These are phyloP conservation scores for Letharia lupina DNA, from an alignment of 495 filamentous ascomycete genomes.

Conservation along the genomic window DNA sequence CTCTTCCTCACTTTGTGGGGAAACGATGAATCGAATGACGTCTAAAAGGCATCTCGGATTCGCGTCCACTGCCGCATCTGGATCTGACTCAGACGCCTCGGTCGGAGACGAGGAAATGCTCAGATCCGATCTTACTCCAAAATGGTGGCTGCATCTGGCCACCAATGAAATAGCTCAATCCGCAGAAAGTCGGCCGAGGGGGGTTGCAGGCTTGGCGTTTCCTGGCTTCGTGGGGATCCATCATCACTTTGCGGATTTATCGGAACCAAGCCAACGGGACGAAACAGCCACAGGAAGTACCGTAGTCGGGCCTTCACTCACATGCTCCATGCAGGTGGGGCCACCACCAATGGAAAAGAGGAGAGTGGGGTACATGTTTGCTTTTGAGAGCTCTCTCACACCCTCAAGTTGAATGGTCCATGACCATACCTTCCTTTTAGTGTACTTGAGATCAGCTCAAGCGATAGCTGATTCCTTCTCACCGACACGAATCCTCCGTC, in stretches of 20 bases:
- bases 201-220: slow-evolving; percentile 1
- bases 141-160: not conserved
- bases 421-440: not conserved
- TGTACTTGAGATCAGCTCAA: not conserved
- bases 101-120: not conserved
- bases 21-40: not conserved
- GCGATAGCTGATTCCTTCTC: not conserved
- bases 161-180: not conserved
- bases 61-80: not conserved
- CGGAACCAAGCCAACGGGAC: not conserved
- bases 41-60: not conserved
- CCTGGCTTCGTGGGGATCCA: not conserved
- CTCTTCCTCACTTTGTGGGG: not conserved
- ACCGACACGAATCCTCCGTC: not conserved
- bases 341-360: not conserved
- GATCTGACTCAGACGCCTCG: slow-evolving; percentile 3
- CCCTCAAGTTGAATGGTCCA: not conserved
- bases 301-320: not conserved
- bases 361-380: not conserved
- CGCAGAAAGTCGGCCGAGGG: slow-evolving; percentile 4
- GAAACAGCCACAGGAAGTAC: not conserved
- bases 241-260: not conserved
- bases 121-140: not conserved
- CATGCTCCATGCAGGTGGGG: not conserved
- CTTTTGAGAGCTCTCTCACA: not conserved